A percentile compares a stretch with the other conserved stretches of the same genome.
These are phyloP conservation scores for Urochloa ruziziensis DNA, from an alignment of 176 grass and related monocot species.

Conservation along the genomic window DNA sequence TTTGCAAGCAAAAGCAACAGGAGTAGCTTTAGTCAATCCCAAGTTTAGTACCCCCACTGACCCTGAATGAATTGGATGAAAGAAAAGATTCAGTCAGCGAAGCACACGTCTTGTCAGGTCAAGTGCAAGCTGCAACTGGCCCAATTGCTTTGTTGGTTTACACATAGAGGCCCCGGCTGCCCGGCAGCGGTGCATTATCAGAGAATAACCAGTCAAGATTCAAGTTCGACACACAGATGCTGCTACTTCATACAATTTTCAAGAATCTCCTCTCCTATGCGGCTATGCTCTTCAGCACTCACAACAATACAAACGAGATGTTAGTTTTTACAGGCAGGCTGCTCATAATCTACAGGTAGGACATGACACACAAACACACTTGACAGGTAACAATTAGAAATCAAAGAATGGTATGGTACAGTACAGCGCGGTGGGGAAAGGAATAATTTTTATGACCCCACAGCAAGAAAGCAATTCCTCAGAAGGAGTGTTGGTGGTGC, in stretches of 20 bases:
- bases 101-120: neutral
- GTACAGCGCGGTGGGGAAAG: neutral
- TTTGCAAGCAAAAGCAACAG: no score
- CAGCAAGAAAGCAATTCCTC: no score
- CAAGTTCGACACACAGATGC: no score
- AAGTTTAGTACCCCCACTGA: neutral
- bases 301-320: neutral
- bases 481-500: slow-evolving; percentile 39
- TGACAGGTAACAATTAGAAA: neutral
- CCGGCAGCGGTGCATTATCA: neutral
- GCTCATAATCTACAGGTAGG: slow-evolving; percentile 6
- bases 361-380: neutral
- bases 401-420: slow-evolving; percentile 44
- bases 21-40: neutral
- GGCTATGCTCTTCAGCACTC: no score
- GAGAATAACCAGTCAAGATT: neutral
- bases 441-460: neutral
- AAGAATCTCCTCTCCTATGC: no score
- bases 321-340: slow-evolving; percentile 44
- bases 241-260: no score
- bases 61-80: neutral
- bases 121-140: neutral
- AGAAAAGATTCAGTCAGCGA: neutral
- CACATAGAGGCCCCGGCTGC: neutral
- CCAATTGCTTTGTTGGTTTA: neutral